These are phyloP conservation scores for Claviceps fusiformis DNA, from an alignment of 2,329 filamentous ascomycete genomes.

Conservation along the genomic window DNA sequence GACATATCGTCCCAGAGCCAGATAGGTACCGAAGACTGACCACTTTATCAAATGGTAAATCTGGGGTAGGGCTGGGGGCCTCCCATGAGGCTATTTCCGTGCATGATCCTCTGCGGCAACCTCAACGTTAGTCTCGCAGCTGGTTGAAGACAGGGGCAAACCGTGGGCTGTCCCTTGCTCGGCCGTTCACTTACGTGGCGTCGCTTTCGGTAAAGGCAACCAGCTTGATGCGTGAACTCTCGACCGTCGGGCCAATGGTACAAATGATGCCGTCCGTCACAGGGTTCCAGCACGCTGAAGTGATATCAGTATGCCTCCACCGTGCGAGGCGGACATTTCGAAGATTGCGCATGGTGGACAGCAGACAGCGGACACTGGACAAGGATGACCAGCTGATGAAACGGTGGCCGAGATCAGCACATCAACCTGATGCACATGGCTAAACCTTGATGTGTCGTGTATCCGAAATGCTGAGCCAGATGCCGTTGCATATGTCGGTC, in stretches of 20 bases:
- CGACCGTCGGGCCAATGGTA: slow-evolving; percentile 66
- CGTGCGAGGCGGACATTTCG: slow-evolving; percentile 60
- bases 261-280: slow-evolving; percentile 65
- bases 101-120: slow-evolving; percentile 10
- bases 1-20: slow-evolving; percentile 62
- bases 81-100: slow-evolving; percentile 69
- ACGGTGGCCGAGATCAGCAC: slow-evolving; percentile 1
- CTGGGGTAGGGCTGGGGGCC: slow-evolving; percentile 64
- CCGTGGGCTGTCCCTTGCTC: background rate
- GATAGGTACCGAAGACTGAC: slow-evolving; percentile 74
- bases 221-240: slow-evolving; percentile 61
- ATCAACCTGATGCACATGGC: background rate
- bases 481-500: background rate
- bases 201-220: slow-evolving; percentile 35
- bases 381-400: background rate
- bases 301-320: slow-evolving; percentile 50
- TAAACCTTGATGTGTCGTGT: background rate
- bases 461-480: background rate
- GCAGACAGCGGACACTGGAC: background rate
- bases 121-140: background rate
- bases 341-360: slow-evolving; percentile 65
- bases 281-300: slow-evolving; percentile 76
- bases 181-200: slow-evolving; percentile 9
- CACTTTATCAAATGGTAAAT: slow-evolving; percentile 61
- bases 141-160: background rate